These are phyloP conservation scores for Coprinellus micaceus DNA, from an alignment of 768 basidiomycete species.

Conservation along the genomic window DNA sequence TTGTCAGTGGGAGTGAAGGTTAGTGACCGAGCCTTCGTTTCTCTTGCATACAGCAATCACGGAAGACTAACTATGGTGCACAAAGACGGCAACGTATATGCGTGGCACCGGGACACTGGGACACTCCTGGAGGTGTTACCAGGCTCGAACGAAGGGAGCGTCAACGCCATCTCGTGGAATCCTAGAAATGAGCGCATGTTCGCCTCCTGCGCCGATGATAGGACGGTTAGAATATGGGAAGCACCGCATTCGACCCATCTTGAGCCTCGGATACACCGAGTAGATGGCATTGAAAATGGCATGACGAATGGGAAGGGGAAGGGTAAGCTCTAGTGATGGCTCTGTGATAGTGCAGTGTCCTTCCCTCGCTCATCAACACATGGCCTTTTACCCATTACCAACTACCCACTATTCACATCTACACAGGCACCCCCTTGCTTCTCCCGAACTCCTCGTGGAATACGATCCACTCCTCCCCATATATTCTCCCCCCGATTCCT, in stretches of 20 bases:
- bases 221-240: constrained; percentile 89
- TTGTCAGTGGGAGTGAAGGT: constrained; percentile 97
- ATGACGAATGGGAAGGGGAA: constrained; percentile 53
- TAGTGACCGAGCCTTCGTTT: constrained; percentile 20
- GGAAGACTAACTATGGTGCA: constrained; percentile 1
- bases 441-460: too few relatives aligned
- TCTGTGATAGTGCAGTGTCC: constrained; percentile 25
- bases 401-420: too few relatives aligned
- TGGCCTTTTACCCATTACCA: too few relatives aligned
- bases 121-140: constrained; percentile 79
- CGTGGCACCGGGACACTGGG: constrained; percentile 90
- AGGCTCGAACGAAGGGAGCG: constrained; percentile 86
- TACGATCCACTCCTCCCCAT: too few relatives aligned
- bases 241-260: constrained; percentile 26
- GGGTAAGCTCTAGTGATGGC: constrained; percentile 53
- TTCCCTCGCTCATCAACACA: too few relatives aligned
- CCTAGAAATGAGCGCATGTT: constrained; percentile 87
- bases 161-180: constrained; percentile 97
- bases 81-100: constrained; percentile 87
- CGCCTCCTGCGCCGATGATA: constrained; percentile 94
- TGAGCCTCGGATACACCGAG: not conserved
- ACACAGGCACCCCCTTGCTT: too few relatives aligned
- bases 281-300: not conserved
- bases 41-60: not conserved
- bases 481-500: too few relatives aligned